These are phyloP conservation scores for Penicillium egyptiacum DNA, from an alignment of 495 filamentous ascomycete genomes.

Conservation along the genomic window DNA sequence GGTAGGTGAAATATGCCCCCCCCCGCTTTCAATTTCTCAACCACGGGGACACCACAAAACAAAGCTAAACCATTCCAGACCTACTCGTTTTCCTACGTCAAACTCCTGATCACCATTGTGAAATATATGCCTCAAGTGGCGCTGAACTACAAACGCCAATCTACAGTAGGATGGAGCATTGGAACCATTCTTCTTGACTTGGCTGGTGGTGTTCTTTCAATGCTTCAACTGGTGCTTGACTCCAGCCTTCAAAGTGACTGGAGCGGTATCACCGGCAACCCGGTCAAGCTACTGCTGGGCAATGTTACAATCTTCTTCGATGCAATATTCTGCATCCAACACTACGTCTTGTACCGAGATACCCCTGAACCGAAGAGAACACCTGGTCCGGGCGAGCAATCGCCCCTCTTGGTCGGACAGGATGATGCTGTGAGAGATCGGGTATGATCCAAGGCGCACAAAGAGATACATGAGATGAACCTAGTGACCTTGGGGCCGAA, in stretches of 20 bases:
- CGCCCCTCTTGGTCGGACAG: constrained; percentile 32
- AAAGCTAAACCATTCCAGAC: constrained; percentile 47
- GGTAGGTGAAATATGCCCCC: constrained; percentile 47
- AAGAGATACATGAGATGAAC: background rate
- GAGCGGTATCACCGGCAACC: constrained; percentile 88
- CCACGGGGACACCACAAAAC: background rate
- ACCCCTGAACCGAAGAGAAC: constrained; percentile 21
- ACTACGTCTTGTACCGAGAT: constrained; percentile 72
- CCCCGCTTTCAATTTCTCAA: background rate
- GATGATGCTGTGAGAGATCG: constrained; percentile 6
- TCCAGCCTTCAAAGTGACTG: constrained; percentile 81
- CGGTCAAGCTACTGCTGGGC: constrained; percentile 81
- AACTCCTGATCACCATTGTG: constrained; percentile 81
- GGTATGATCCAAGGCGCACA: background rate
- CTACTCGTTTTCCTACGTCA: constrained; percentile 81
- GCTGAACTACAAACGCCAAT: constrained; percentile 77
- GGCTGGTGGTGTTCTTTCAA: constrained; percentile 74
- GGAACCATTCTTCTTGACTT: constrained; percentile 82
- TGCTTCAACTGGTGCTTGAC: constrained; percentile 80
- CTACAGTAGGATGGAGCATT: constrained; percentile 87
- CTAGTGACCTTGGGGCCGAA: constrained; percentile 9
- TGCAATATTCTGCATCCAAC: constrained; percentile 79
- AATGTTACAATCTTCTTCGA: constrained; percentile 88
- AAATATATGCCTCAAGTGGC: constrained; percentile 90
- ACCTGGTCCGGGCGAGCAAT: constrained; percentile 19